These are phyloP conservation scores for Pseudogymnoascus sp. DNA, from an alignment of 2,329 filamentous ascomycete species.

Conservation along the genomic window DNA sequence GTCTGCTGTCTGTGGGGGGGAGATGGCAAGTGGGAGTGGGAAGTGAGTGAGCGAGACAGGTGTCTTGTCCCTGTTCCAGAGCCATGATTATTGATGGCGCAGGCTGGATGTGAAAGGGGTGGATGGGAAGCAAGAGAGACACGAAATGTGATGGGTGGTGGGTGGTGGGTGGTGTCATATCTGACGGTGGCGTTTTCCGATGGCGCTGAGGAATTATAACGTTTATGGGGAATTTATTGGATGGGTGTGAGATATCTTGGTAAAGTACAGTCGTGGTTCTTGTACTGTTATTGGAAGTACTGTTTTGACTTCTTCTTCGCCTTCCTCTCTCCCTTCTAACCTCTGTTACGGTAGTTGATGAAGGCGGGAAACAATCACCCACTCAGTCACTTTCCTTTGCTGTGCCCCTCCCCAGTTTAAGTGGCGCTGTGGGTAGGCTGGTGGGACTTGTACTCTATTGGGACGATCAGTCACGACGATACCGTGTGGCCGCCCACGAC, in stretches of 20 bases:
- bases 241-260: not conserved
- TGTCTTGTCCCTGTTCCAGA: slow-evolving; percentile 1
- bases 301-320: too few relatives aligned
- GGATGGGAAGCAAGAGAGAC: not conserved
- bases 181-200: not conserved
- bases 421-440: not conserved
- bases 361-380: too few relatives aligned
- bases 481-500: not conserved
- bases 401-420: too few relatives aligned
- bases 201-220: not conserved
- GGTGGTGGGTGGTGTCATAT: not conserved
- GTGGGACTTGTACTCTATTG: too few relatives aligned
- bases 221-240: not conserved
- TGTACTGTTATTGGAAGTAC: not conserved
- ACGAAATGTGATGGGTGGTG: not conserved
- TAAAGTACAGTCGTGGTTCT: not conserved
- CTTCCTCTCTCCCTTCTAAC: not conserved
- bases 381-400: too few relatives aligned
- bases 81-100: not conserved
- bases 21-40: not conserved
- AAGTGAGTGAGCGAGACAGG: not conserved
- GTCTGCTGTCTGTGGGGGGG: not conserved
- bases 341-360: not conserved
- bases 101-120: not conserved
- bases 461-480: not conserved